Conservation (phyloP, 2,329 filamentous ascomycete species). For the Pseudogymnoascus sp. region DNA sequence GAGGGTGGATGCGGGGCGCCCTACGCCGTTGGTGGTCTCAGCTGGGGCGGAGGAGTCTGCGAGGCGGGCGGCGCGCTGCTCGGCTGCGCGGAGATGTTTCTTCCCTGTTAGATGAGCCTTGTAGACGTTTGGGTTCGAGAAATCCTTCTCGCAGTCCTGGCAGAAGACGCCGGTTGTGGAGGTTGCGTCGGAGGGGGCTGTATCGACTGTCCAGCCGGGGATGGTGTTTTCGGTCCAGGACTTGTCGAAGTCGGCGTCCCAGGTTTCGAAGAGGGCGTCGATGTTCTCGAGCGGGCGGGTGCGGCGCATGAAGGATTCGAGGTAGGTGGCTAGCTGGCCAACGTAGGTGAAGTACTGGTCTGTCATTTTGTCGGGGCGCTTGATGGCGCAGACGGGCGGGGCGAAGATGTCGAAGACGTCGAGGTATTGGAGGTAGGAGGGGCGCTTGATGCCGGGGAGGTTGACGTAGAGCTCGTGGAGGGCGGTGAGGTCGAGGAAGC, state of each 20-base stretch:
- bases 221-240: slow-evolving; percentile 76
- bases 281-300: slow-evolving; percentile 81
- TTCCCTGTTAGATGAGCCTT: slow-evolving; percentile 81
- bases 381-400: slow-evolving; percentile 64
- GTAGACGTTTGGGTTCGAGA: slow-evolving; percentile 92
- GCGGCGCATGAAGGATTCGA: slow-evolving; percentile 80
- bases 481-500: slow-evolving; percentile 80
- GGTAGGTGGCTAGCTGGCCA: slow-evolving; percentile 67
- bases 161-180: slow-evolving; percentile 71
- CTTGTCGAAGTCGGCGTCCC: slow-evolving; percentile 76
- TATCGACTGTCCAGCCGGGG: slow-evolving; percentile 65
- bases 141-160: slow-evolving; percentile 84
- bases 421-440: slow-evolving; percentile 88
- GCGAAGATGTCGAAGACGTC: slow-evolving; percentile 84
- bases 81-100: slow-evolving; percentile 82
- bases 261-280: slow-evolving; percentile 64
- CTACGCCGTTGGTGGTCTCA: slow-evolving; percentile 20
- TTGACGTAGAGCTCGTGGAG: slow-evolving; percentile 88
- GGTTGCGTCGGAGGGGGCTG: slow-evolving; percentile 17
- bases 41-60: slow-evolving; percentile 29
- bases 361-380: slow-evolving; percentile 75
- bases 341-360: slow-evolving; percentile 91
- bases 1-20: slow-evolving; percentile 25
- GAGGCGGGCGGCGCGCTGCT: slow-evolving; percentile 48
- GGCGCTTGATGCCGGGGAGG: slow-evolving; percentile 72